A percentile compares a stretch with the other conserved stretches of the same genome.
Evolutionary conservation across 768 basidiomycete species (phyloP).

Genomic region (Krasilnikovozyma curviuscula): DNA sequence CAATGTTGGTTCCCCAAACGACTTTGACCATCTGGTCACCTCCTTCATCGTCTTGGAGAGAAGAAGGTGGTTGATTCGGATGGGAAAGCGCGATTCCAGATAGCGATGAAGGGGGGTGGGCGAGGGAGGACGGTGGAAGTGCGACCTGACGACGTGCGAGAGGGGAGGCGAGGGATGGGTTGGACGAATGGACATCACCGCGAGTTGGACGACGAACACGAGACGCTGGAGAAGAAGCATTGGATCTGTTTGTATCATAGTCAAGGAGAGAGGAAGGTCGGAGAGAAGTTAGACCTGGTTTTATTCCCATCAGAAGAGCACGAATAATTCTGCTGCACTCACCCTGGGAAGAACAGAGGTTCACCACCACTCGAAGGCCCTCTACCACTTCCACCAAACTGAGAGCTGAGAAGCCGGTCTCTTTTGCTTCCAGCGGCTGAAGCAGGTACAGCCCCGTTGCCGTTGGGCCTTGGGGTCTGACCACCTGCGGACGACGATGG

Average conservation of each 20-base stretch:
- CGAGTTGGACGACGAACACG: constrained; percentile 41
- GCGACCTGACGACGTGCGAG: constrained; percentile 28
- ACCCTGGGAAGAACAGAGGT: constrained; percentile 32
- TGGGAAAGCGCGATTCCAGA: constrained; percentile 10
- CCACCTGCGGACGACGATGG: constrained; percentile 25
- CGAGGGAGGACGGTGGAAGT: constrained; percentile 39
- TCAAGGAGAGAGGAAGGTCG: background rate
- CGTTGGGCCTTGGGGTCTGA: constrained; percentile 17
- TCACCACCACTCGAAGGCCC: constrained; percentile 17
- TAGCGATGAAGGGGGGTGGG: constrained; percentile 25
- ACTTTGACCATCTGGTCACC: constrained; percentile 65
- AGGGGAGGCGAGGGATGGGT: constrained; percentile 34
- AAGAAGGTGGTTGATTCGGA: constrained; percentile 25
- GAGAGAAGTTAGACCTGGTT: background rate
- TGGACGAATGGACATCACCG: constrained; percentile 81
- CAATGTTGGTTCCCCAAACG: constrained; percentile 96
- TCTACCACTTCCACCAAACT: background rate
- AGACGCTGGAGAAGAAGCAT: constrained; percentile 35
- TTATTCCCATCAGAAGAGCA: background rate
- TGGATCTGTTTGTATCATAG: constrained; percentile 12
- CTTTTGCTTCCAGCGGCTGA: constrained; percentile 8
- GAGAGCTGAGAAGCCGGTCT: background rate
- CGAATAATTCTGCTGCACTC: constrained; percentile 2
- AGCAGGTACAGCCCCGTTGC: background rate
- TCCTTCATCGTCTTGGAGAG: constrained; percentile 37